A percentile compares a stretch with the other conserved stretches of the same genome.
Evolutionary conservation across 1,139 yeast genomes (phyloP).

Genomic region (Hyphopichia burtonii): DNA sequence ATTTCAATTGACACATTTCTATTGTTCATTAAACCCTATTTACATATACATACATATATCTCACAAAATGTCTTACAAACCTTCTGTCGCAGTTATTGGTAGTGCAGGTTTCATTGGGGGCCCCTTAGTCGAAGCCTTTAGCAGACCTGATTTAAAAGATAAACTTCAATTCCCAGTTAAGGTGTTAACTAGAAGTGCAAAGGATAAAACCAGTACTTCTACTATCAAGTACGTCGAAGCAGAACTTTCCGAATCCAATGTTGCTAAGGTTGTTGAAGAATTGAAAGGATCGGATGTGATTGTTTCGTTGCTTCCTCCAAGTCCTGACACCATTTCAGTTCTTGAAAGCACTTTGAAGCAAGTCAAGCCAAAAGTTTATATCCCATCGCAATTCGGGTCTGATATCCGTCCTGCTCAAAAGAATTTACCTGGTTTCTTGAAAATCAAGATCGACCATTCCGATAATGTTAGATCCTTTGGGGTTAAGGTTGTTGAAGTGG

Average conservation of each 20-base stretch:
- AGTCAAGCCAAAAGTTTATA: conserved; percentile 51
- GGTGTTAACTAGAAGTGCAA: conserved; percentile 47
- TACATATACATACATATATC: no score
- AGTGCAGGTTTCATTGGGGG: conserved; percentile 52
- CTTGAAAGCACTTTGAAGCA: conserved; percentile 34
- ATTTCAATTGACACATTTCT: no score
- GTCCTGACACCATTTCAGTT: conserved; percentile 20
- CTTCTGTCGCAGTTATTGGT: conserved; percentile 53
- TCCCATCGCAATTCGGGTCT: conserved; percentile 64
- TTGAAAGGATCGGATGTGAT: conserved; percentile 52
- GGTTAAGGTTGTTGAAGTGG: conserved; percentile 54
- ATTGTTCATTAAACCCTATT: no score
- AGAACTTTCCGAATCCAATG: conserved; percentile 21
- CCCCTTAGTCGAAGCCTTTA: conserved; percentile 45
- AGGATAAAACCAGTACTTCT: conserved; percentile 33
- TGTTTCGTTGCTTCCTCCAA: conserved; percentile 40
- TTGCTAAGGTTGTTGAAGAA: conserved; percentile 26
- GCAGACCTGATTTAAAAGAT: conserved; percentile 39
- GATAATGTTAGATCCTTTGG: conserved; percentile 30
- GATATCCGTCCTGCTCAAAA: conserved; percentile 28
- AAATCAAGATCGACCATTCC: conserved; percentile 38
- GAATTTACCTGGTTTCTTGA: conserved; percentile 34
- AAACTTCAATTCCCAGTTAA: conserved; percentile 50
- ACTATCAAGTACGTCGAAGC: conserved; percentile 37
- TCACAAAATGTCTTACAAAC: conserved; percentile 15